These are phyloP conservation scores for Fusarium foetens DNA, from an alignment of 2,329 filamentous ascomycete species.

Conservation along the genomic window DNA sequence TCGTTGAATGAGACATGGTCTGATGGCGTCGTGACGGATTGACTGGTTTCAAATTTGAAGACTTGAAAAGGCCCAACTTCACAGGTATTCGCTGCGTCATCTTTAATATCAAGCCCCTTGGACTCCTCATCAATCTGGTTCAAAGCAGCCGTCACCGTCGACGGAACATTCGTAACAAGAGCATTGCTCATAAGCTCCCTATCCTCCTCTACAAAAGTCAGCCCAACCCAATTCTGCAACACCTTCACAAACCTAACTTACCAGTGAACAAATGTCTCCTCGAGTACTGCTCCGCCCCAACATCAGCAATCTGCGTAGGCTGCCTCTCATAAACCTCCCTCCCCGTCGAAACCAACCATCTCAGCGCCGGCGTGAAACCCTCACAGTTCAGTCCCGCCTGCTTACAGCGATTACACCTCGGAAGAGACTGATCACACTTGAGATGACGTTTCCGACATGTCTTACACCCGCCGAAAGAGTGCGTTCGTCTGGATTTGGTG, in stretches of 20 bases:
- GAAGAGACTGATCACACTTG: constrained; percentile 35
- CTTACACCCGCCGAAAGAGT: constrained; percentile 39
- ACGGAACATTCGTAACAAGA: constrained; percentile 14
- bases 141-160: constrained; percentile 31
- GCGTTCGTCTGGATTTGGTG: constrained; percentile 29
- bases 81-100: not conserved
- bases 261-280: constrained; percentile 37
- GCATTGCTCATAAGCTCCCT: constrained; percentile 34
- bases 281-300: constrained; percentile 26
- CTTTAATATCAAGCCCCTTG: constrained; percentile 6
- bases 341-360: constrained; percentile 36
- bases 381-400: constrained; percentile 32
- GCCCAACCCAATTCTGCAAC: too few species aligned
- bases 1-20: constrained; percentile 15
- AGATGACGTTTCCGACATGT: constrained; percentile 40
- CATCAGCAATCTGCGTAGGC: constrained; percentile 15
- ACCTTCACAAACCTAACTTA: not conserved
- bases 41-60: constrained; percentile 28
- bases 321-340: constrained; percentile 32
- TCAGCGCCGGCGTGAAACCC: constrained; percentile 32
- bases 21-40: constrained; percentile 2
- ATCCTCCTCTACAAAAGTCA: constrained; percentile 6
- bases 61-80: constrained; percentile 32
- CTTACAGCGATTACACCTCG: constrained; percentile 30
- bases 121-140: constrained; percentile 34